Evolutionary conservation across 306 rosid genomes (phyloP).

Genomic region (Gleditsia sinensis): DNA sequence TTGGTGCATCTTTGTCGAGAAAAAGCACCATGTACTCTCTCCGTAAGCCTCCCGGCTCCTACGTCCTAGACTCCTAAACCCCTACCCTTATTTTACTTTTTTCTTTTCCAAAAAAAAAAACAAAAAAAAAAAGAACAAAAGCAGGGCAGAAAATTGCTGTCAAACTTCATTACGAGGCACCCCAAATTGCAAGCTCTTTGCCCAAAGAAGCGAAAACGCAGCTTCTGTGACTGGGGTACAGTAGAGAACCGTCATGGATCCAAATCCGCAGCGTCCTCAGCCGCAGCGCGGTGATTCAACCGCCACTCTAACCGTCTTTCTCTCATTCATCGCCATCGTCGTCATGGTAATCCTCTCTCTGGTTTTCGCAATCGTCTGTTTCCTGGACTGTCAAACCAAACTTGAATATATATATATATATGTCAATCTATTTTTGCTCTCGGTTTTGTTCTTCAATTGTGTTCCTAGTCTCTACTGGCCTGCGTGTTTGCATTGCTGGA

Average conservation of each 20-base stretch:
- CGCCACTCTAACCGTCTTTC: slow-evolving; percentile 32
- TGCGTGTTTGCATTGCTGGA: not conserved
- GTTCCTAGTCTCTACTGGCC: not conserved
- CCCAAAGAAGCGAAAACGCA: not conserved
- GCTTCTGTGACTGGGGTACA: not conserved
- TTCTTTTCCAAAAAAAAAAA: too few relatives aligned
- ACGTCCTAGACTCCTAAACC: too few relatives aligned
- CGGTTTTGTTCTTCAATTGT: not conserved
- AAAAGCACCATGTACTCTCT: too few relatives aligned
- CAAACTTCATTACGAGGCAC: too few relatives aligned
- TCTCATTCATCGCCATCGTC: slow-evolving; percentile 49
- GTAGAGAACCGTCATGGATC: slow-evolving; percentile 63
- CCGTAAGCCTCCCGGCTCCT: too few relatives aligned
- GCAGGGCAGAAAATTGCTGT: too few relatives aligned
- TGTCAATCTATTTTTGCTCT: not conserved
- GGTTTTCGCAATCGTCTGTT: not conserved
- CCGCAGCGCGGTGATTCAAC: slow-evolving; percentile 38
- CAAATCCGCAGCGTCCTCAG: slow-evolving; percentile 41
- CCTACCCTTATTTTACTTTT: too few relatives aligned
- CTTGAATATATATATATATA: not conserved
- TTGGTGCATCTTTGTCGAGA: too few relatives aligned
- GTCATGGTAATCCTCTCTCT: slow-evolving; percentile 52
- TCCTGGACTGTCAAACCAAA: not conserved
- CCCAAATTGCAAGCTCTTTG: not conserved
- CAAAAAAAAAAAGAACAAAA: too few relatives aligned